Conservation (phyloP, 208 protist species). For the Acanthamoeba royreba region DNA sequence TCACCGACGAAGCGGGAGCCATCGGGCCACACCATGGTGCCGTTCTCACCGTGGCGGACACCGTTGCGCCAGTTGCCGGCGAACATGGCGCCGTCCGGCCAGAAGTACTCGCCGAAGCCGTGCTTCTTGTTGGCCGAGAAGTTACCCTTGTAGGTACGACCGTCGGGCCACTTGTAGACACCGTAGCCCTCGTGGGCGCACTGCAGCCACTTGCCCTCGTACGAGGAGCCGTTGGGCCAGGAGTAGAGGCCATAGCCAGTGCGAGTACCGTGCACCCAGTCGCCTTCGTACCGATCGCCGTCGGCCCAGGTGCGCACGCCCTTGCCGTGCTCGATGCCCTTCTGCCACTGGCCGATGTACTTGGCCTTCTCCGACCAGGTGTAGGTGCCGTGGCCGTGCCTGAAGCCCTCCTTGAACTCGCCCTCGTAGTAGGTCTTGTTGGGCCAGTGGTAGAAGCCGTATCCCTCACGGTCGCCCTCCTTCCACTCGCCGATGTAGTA, state of each 20-base stretch:
- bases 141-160: constrained; percentile 24
- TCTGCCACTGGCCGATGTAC: constrained; percentile 37
- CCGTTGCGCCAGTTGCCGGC: not conserved
- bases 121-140: constrained; percentile 50
- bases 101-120: constrained; percentile 34
- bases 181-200: constrained; percentile 31
- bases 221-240: constrained; percentile 34
- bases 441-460: constrained; percentile 7
- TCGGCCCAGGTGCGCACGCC: constrained; percentile 1
- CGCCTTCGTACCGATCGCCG: constrained; percentile 43
- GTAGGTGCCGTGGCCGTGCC: constrained; percentile 35
- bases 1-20: not conserved
- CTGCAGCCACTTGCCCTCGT: constrained; percentile 45
- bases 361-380: constrained; percentile 27
- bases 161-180: constrained; percentile 40
- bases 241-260: constrained; percentile 18
- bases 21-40: constrained; percentile 34
- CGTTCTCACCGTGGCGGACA: constrained; percentile 16
- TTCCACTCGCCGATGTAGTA: constrained; percentile 50
- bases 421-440: constrained; percentile 44
- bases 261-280: constrained; percentile 38
- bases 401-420: constrained; percentile 39
- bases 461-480: constrained; percentile 1
- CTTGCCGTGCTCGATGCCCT: constrained; percentile 37
- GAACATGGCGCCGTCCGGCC: constrained; percentile 13